Base-by-base conservation (phyloP, 2,329 filamentous ascomycete genomes). In the Thermoascus crustaceus region DNA sequence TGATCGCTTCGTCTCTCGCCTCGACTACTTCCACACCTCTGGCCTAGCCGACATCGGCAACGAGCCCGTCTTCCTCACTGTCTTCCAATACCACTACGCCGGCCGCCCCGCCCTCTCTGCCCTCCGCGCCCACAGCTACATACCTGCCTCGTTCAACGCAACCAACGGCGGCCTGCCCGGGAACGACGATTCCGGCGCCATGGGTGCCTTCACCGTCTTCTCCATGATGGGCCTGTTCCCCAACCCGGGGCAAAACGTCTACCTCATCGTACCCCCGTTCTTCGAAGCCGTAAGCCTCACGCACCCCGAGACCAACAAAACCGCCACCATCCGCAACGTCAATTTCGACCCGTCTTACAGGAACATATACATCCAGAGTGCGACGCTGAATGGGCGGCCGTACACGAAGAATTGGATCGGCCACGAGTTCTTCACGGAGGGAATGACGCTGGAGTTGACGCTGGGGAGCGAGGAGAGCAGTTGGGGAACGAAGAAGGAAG, bases 181-280 rank as follows among this genome's bases (percentile, higher is more conserved):
- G 0, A 82, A 83, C 49, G 78, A 82, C 45, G 79, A 83, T 52
- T 72, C 68, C 22, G 79, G 79, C 3, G 76, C 79, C 1, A 82
- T 82, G 78, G 78, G 77, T 21, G 72, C 70, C 0, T 82, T 82
- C 42, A 62, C 75, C 1, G 74, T 75, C 0, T 73, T 82, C 9
- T 63, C 70, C 5, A 81, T 82, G 77, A 73, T 82, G 66, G 79
- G 79, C 0, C 59, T 82, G 3, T 84, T 80, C 54, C 79, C 80
- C 0, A 77, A 80, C 34, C 68, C 77, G 0, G 78, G 78, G 0
- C 79, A 82, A 48, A 64, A 81, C 41, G 76, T 82, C 1, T 82
- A 82, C 45, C 68, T 82, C 9, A 79, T 83, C 43, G 80, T 62
- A 1, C 74, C 79, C 1, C 78, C 80, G 0, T 84, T 74, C 48